Evolutionary conservation across 768 basidiomycete species (phyloP), one percentile per base, ranked within the genome.

Genomic region (Agaricus subrufescens): DNA sequence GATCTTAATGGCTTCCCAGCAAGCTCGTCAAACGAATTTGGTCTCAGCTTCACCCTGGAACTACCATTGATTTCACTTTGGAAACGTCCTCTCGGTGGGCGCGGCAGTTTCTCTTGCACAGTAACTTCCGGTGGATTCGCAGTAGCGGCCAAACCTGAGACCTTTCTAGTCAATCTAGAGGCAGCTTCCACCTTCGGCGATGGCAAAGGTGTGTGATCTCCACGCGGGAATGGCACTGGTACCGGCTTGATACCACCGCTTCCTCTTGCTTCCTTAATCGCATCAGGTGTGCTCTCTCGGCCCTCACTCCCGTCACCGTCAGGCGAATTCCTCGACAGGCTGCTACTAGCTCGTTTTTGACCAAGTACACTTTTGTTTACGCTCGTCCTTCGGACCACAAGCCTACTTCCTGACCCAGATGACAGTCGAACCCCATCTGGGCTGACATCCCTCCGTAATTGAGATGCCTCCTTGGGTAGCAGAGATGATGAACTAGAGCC

Each of bases 61-160:
- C 76, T 67, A 8, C 83, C 83, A 62, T 87, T 87, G 52, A 87
- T 71, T 61, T 91, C 89, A 63, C 85, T 89, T 65, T 87, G 84
- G 72, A 89, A 87, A 31, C 88, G 81, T 15, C 84, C 82, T 23
- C 89, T 80, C 42, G 75, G 77, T 26, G 68, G 63, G 14, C 78
- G 74, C 26, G 73, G 46, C 3, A 11, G 75, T 52, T 68, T 71
- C 43, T 79, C 74, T 52, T 62, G 58, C 9, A 65, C 65, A 6
- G 67, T 66, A n/a, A 69, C 70, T 46, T 69, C 69, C 30, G 65
- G 72, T 40, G 74, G 67, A 11, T 75, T 70, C 15, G 79, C 74
- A 12, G 74, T 69, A 12, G 71, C 73, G 5, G 72, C 73, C 5
- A 77, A 71, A 29, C 77, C 72, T 1, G 62, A 56, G 29, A 59